Evolutionary conservation across 2,329 filamentous ascomycete species (phyloP).

Genomic region (Aschersonia sp.): DNA sequence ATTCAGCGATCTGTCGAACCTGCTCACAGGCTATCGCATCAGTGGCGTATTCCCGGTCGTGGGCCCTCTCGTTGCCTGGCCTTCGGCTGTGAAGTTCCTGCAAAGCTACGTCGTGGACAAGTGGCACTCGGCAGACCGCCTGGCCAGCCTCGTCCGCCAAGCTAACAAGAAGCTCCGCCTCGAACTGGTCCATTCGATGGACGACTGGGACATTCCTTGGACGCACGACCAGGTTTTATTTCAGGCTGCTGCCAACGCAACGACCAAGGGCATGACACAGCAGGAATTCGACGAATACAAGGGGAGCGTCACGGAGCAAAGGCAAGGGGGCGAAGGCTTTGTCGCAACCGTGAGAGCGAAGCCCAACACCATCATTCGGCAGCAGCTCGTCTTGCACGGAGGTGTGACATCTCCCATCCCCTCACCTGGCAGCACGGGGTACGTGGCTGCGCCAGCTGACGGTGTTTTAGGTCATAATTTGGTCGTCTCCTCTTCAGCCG

Average conservation of each 20-base stretch:
- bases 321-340: constrained; percentile 27
- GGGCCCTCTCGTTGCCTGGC: constrained; percentile 56
- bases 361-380: constrained; percentile 32
- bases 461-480: constrained; percentile 47
- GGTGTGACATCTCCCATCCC: constrained; percentile 22
- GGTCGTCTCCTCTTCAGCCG: constrained; percentile 49
- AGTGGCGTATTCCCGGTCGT: constrained; percentile 67
- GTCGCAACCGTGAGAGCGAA: constrained; percentile 28
- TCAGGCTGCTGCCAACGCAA: constrained; percentile 39
- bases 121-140: constrained; percentile 59
- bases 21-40: constrained; percentile 66
- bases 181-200: constrained; percentile 61
- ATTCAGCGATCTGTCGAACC: constrained; percentile 58
- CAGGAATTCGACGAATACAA: constrained; percentile 28
- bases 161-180: constrained; percentile 45
- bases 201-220: constrained; percentile 75
- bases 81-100: constrained; percentile 46
- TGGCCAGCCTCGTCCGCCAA: constrained; percentile 39
- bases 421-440: not conserved
- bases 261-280: constrained; percentile 20
- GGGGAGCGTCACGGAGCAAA: constrained; percentile 25
- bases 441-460: not conserved
- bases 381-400: constrained; percentile 39
- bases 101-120: constrained; percentile 55
- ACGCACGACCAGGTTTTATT: constrained; percentile 53